Evolutionary conservation across 306 rosid species (phyloP).

Genomic region (Corylus americana): DNA sequence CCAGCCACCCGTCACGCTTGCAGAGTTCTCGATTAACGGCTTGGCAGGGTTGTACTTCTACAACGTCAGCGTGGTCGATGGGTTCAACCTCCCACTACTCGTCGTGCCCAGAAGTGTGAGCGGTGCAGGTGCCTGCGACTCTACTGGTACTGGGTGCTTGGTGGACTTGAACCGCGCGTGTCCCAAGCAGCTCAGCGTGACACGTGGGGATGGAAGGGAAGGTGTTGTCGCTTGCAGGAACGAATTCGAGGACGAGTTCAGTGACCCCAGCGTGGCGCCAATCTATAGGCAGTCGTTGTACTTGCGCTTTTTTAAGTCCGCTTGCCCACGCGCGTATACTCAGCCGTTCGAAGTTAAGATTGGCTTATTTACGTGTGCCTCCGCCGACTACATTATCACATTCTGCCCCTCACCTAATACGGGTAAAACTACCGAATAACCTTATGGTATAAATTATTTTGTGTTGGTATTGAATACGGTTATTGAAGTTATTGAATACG

Average conservation of each 20-base stretch:
- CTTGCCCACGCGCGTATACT: constrained; percentile 96
- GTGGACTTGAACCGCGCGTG: constrained; percentile 79
- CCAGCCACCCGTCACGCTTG: constrained; percentile 91
- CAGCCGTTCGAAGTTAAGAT: constrained; percentile 92
- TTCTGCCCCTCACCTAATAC: constrained; percentile 79
- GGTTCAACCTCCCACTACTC: constrained; percentile 87
- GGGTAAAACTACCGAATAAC: constrained; percentile 46
- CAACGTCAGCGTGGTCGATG: constrained; percentile 92
- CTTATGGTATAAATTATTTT: not conserved
- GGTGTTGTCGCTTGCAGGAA: constrained; percentile 74
- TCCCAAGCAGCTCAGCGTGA: constrained; percentile 54
- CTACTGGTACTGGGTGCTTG: constrained; percentile 89
- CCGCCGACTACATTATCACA: constrained; percentile 71
- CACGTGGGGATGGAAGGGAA: constrained; percentile 32
- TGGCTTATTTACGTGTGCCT: constrained; percentile 75
- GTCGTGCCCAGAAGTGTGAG: constrained; percentile 61
- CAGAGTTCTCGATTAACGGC: constrained; percentile 90
- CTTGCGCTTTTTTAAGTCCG: constrained; percentile 63
- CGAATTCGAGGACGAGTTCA: constrained; percentile 56
- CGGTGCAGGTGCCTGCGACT: constrained; percentile 66
- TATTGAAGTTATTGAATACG: too few relatives aligned
- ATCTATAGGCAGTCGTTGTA: constrained; percentile 62
- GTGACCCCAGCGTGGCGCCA: constrained; percentile 80
- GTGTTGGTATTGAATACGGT: not conserved
- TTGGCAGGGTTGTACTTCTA: constrained; percentile 74